A percentile compares a stretch with the other conserved stretches of the same genome.
phyloP scores from a whole-genome alignment of 352 stramenopile genomes.

The Pythium plurisporium region DNA sequence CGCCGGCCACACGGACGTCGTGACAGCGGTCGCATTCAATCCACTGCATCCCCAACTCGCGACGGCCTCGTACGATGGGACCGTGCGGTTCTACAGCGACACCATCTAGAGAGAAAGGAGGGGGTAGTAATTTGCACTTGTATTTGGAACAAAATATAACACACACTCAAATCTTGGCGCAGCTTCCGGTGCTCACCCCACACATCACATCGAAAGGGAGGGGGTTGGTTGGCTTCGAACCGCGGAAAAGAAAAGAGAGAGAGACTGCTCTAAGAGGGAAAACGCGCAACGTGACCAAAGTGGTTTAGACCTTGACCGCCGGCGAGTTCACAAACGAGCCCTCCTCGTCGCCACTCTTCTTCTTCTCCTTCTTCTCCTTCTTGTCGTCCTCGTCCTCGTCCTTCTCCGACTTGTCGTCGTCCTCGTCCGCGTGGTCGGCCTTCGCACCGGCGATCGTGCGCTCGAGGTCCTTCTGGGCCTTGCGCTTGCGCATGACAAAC shows the following conservation, averaged over 20 bases:
- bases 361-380: constrained; percentile 71
- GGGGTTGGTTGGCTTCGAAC: neutral
- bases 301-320: constrained; percentile 45
- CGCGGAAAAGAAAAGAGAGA: constrained; percentile 7
- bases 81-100: constrained; percentile 41
- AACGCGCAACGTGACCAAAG: neutral
- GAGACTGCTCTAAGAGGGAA: constrained; percentile 9
- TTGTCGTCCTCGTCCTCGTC: constrained; percentile 59
- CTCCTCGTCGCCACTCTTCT: constrained; percentile 59
- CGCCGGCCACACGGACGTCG: constrained; percentile 62
- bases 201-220: constrained; percentile 9
- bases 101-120: neutral
- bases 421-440: constrained; percentile 52
- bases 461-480: constrained; percentile 74
- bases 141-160: constrained; percentile 39
- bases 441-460: constrained; percentile 79
- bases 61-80: constrained; percentile 68
- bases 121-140: constrained; percentile 24
- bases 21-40: constrained; percentile 77
- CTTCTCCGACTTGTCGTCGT: constrained; percentile 62
- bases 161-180: constrained; percentile 32
- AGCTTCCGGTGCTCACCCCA: constrained; percentile 16
- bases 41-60: constrained; percentile 77
- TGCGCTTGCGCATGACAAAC: constrained; percentile 73
- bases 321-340: constrained; percentile 84